Base-by-base conservation (phyloP, 148 eudicot genomes). In the Rhododendron henanense region DNA sequence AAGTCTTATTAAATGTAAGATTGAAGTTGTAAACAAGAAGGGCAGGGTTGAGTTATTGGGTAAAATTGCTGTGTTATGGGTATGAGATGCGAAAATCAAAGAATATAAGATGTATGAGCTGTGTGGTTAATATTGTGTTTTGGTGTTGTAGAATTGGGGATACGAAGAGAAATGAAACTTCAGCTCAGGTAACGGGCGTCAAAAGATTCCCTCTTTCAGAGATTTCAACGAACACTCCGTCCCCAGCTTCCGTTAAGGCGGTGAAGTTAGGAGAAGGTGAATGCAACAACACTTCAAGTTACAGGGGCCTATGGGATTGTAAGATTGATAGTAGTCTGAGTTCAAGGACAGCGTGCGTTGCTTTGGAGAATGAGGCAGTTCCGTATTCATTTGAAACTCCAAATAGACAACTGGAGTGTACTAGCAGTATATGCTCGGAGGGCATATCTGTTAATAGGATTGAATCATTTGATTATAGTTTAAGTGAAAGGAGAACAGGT, bases 131-230 rank as follows among this genome's bases (percentile, higher is more conserved):
- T 76, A 4, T 65, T 25, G 82, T 39, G 13, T 16, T 82, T 69
- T 37, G 14, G 47, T 81, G 55, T 77, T 87, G 5, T 79, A 89
- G 92, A 85, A 23, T 45, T 63, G 69, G 47, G 9, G 83, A 84
- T 81, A 83, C 61, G 8, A 77, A 76, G 78, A 84, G 78, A 83
- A 85, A 25, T 81, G 86, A 82, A 57, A n/a, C 59, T 87, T 67
- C 39, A 15, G 77, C 63, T 48, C 33, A 10, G 53, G 41, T 44
- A 84, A 67, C 28, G 47, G 83, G 80, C n/a, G 33, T 57, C 83
- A 84, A 87, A 81, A 92, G 97, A 85, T 61, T 86, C 65, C 97
- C 98, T 79, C 92, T 96, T 76, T 88, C 90, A 55, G 92, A 92
- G 73, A 87, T 95, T 86, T 39, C 87, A 9, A 19, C 33, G 11